Evolutionary conservation across 2,329 filamentous ascomycete species (phyloP).

Genomic region (Phyllosticta citrichinensis): DNA sequence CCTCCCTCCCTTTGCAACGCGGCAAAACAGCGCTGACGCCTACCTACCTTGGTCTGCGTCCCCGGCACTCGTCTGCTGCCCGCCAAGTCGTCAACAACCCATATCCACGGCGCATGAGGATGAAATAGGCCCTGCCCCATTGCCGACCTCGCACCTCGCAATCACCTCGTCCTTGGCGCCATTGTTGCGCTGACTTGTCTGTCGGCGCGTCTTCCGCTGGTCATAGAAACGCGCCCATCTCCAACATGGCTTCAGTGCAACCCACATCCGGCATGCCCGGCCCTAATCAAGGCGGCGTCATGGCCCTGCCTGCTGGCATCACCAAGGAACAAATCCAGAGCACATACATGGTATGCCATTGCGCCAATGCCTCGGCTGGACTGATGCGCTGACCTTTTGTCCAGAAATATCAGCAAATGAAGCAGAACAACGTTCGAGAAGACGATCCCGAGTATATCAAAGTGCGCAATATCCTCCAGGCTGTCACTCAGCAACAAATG

Average conservation of each 20-base stretch:
- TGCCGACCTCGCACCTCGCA: background rate
- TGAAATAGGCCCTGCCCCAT: background rate
- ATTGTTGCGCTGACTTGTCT: background rate
- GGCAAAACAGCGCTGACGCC: conserved; percentile 4
- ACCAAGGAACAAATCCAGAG: conserved; percentile 72
- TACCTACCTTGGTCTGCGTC: conserved; percentile 5
- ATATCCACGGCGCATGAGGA: conserved; percentile 7
- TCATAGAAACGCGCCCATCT: background rate
- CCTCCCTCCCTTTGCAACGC: conserved; percentile 9
- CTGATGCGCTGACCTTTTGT: conserved; percentile 26
- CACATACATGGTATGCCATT: conserved; percentile 50
- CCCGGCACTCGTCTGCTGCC: conserved; percentile 8
- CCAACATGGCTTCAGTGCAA: conserved; percentile 70
- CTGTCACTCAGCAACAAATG: conserved; percentile 55
- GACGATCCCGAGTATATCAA: conserved; percentile 84
- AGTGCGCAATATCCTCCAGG: conserved; percentile 62
- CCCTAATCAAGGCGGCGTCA: conserved; percentile 43
- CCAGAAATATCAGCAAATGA: conserved; percentile 85
- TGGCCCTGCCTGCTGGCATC: conserved; percentile 54
- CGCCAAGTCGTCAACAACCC: conserved; percentile 7
- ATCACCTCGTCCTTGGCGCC: conserved; percentile 1
- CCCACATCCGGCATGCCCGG: conserved; percentile 49
- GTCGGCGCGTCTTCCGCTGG: conserved; percentile 2
- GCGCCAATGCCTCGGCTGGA: background rate
- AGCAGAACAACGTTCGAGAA: conserved; percentile 67